phyloP scores from a whole-genome alignment of 176 grass and related monocot genomes.

The Coix lacrymajobi region DNA sequence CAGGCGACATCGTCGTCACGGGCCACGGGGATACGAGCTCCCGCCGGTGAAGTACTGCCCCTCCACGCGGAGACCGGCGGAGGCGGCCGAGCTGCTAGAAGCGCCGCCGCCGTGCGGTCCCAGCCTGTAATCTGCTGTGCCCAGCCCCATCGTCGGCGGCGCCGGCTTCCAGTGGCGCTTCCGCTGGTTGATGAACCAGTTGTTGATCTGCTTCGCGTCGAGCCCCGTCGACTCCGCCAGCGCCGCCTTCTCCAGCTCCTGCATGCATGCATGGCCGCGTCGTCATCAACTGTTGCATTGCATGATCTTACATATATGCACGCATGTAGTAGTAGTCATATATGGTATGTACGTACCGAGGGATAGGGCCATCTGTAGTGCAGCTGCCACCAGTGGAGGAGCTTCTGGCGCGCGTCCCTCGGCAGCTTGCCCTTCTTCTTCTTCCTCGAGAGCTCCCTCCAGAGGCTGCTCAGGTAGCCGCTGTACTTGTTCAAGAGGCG shows the following conservation, averaged over 20 bases:
- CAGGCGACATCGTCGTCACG: not conserved
- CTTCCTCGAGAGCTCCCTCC: conserved; percentile 82
- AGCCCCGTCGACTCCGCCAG: conserved; percentile 69
- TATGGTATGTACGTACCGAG: conserved; percentile 41
- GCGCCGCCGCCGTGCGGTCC: not conserved
- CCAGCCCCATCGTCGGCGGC: conserved; percentile 33
- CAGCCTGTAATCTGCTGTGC: conserved; percentile 23
- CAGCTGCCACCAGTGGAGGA: conserved; percentile 85
- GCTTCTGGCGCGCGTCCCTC: conserved; percentile 72
- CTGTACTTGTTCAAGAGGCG: conserved; percentile 83
- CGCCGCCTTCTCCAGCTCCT: conserved; percentile 73
- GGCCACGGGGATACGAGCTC: conserved; percentile 24
- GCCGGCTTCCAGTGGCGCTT: conserved; percentile 89
- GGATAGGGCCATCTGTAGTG: conserved; percentile 91
- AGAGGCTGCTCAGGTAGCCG: conserved; percentile 75
- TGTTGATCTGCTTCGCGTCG: conserved; percentile 86
- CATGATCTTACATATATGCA: not conserved
- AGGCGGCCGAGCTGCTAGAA: conserved; percentile 24
- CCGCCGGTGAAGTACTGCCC: conserved; percentile 53
- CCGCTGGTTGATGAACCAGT: conserved; percentile 96
- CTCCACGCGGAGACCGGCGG: conserved; percentile 34
- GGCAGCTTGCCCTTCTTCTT: conserved; percentile 93
- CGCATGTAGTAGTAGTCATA: too few species aligned
- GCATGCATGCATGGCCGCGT: not conserved
- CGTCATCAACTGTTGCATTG: not conserved